Base-by-base conservation (phyloP, 768 basidiomycete genomes). In the Mycena filopes region DNA sequence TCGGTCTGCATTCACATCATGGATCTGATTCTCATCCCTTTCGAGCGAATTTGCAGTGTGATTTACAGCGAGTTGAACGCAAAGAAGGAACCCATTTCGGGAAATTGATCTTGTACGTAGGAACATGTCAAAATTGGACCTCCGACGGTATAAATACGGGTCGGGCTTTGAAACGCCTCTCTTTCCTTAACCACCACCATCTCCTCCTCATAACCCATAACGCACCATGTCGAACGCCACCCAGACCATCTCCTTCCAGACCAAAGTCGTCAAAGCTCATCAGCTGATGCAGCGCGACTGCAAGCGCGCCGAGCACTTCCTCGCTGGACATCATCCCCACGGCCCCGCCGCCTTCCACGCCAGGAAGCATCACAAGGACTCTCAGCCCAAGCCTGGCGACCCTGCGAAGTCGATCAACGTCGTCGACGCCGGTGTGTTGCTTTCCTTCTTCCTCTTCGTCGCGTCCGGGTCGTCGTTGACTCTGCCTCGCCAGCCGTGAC, bases 201-300 rank as follows among this genome's bases (percentile, higher is more conserved):
- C 42, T 46, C 45, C 43, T 40, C 7, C 48, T 20, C 48, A 31
- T n/a, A 16, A 0, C 18, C 23, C 45, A 33, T 26, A 21, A 53
- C 38, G 56, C 10, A 55, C 43, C n/a, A 64, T 57, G 58, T 48
- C 47, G 42, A 53, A 55, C 47, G 36, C 67, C 55, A 41, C 40
- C 67, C 62, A 60, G 63, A 26, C 28, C 23, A 28, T 64, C 42
- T 0, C 41, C 38, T 68, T 68, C 59, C 60, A 50, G 63, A 58
- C 62, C 54, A 54, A 60, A 29, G 63, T 60, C 33, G 55, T 36
- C 16, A 45, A 49, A 33, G 49, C 36, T 6, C 38, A 61, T 10
- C 49, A 62, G n/a, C 29, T 68, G 25, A 26, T 46, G 21, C 21
- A 65, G 25, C 67, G 58, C 63, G 67, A 68, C 59, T 33, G 15